A percentile compares a stretch with the other conserved stretches of the same genome.
Conservation (phyloP, 106 monocot genomes). For the Gastrodia elata region DNA sequence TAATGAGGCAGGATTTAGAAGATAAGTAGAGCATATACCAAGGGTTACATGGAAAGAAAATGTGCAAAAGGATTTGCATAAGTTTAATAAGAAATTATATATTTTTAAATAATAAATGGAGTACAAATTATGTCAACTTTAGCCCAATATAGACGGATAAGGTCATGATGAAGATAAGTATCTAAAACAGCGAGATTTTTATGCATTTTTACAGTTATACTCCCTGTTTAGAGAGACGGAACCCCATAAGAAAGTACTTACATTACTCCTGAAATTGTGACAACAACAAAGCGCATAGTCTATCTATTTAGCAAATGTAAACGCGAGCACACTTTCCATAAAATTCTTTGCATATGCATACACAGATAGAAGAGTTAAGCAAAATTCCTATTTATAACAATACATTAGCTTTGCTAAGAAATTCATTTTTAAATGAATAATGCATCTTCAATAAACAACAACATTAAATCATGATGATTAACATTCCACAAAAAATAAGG, state of each 20-base stretch:
- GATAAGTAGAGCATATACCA: background rate
- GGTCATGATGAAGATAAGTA: background rate
- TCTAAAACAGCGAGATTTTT: background rate
- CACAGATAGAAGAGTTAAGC: background rate
- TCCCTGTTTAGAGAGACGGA: no score
- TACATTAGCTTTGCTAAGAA: background rate
- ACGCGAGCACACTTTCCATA: background rate
- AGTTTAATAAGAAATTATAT: no score
- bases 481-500: background rate
- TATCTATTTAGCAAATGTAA: background rate
- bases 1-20: background rate
- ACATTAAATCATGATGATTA: background rate
- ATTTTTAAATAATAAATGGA: background rate
- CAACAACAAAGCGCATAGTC: background rate
- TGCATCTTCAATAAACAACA: no score
- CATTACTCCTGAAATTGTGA: no score
- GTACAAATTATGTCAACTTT: background rate
- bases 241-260: no score
- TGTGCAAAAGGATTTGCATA: background rate
- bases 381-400: background rate
- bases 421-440: background rate
- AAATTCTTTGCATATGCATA: background rate
- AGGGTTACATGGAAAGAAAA: background rate
- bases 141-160: background rate
- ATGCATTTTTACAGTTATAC: no score